phyloP scores from a whole-genome alignment of 2,329 filamentous ascomycete genomes.

The Didymosphaeria variabile region DNA sequence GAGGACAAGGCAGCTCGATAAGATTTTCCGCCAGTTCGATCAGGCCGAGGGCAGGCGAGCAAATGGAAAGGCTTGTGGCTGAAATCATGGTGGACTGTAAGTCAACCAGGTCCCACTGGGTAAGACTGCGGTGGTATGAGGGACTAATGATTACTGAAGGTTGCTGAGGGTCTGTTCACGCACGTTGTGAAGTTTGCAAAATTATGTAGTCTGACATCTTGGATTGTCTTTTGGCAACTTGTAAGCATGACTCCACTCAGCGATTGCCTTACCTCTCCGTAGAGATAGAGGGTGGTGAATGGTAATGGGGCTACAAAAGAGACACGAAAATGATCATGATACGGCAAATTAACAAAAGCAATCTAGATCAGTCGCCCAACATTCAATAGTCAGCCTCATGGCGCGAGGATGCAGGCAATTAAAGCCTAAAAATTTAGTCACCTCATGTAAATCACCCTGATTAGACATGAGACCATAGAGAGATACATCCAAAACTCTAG shows the following conservation, averaged over 20 bases:
- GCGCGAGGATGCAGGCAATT: neutral
- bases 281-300: neutral
- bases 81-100: neutral
- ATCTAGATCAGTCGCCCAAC: too few relatives aligned
- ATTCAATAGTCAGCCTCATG: neutral
- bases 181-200: too few relatives aligned
- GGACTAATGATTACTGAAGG: too few relatives aligned
- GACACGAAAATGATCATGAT: too few relatives aligned
- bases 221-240: too few relatives aligned
- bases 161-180: too few relatives aligned
- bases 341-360: too few relatives aligned
- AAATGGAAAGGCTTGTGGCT: neutral
- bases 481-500: neutral
- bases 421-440: neutral
- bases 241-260: neutral
- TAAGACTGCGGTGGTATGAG: too few relatives aligned
- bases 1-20: constrained; percentile 56
- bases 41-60: constrained; percentile 10
- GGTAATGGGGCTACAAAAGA: neutral
- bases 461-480: neutral
- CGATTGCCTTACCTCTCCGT: neutral
- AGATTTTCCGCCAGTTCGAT: constrained; percentile 26
- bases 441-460: neutral
- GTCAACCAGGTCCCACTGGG: neutral
- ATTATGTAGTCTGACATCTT: too few relatives aligned